Base-by-base conservation (phyloP, 2,329 filamentous ascomycete genomes). In the Botrytis deweyae region DNA sequence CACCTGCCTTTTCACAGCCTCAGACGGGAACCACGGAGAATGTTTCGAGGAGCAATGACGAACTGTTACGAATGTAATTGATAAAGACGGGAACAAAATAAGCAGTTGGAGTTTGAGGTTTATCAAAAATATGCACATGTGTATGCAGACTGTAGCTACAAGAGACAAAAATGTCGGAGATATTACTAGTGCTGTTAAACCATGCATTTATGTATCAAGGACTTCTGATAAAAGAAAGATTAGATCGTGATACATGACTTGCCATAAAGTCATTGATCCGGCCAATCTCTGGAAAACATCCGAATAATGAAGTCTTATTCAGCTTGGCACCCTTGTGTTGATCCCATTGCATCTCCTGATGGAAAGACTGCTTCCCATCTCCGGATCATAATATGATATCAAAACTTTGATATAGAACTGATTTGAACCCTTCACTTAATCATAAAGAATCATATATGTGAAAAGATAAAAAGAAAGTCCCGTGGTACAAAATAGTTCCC, bases 321-420 rank as follows among this genome's bases (percentile, higher is more conserved):
- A 42, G 38, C 33, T 42, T 58, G 66, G n/a, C n/a, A 18, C 59
- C 16, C 61, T 25, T 42, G 25, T 58, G n/a, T 25, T 18, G n/a
- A 69, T 69, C 38, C 40, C 22, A 42, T 22, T 38, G 22, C 44
- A 29, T 68, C n/a, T 20, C 36, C 46, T 16, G 25, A 29, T 58
- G 66, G 36, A 58, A 68, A 58, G 49, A 68, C 66, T 68, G n/a
- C 49, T 42, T 68, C n/a, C 25, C 49, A 42, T 38, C 52, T 67
- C 46, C 38, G 10, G 4, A 16, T 25, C 42, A 33, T n/a, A 25
- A 69, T 18, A 58, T 58, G 18, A 29, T 58, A 69, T 59, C 66
- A 58, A 58, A 33, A 58, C 49, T 69, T 69, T 40, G 36, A 69
- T 69, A 42, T 58, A 33, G 7, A 22, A 33, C 14, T 58, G 25